A percentile compares a stretch with the other conserved stretches of the same genome.
Evolutionary conservation across 495 filamentous ascomycete species (phyloP).

Genomic region (Penicillium cinerascens): DNA sequence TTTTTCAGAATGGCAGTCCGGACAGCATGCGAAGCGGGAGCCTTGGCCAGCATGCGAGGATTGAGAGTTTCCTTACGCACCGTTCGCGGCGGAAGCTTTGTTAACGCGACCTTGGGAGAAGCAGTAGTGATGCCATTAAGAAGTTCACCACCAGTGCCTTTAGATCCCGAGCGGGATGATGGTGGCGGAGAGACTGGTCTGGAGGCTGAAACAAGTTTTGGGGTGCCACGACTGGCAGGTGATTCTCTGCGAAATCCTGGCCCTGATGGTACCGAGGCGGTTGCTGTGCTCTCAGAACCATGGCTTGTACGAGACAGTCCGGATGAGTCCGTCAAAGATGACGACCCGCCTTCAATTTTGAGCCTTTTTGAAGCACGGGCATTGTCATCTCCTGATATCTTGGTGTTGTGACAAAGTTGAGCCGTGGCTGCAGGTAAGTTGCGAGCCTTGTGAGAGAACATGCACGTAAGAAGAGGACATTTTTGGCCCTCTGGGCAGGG

Average conservation of each 20-base stretch:
- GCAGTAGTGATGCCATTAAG: slow-evolving; percentile 5
- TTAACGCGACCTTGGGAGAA: not conserved
- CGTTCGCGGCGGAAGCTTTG: slow-evolving; percentile 31
- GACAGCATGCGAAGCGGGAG: slow-evolving; percentile 66
- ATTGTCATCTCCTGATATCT: not conserved
- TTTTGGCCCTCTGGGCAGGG: slow-evolving; percentile 58
- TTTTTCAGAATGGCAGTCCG: slow-evolving; percentile 65
- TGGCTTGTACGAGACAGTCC: not conserved
- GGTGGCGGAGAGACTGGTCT: slow-evolving; percentile 45
- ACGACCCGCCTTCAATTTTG: not conserved
- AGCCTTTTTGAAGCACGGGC: slow-evolving; percentile 6
- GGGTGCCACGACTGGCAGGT: not conserved
- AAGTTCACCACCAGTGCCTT: slow-evolving; percentile 8
- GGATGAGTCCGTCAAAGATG: not conserved
- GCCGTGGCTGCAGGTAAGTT: not conserved
- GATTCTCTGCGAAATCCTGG: not conserved
- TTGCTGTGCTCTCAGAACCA: not conserved
- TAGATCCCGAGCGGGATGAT: slow-evolving; percentile 11
- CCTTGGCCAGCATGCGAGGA: slow-evolving; percentile 69
- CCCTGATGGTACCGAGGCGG: not conserved
- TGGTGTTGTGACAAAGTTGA: not conserved
- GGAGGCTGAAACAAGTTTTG: slow-evolving; percentile 19
- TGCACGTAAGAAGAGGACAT: slow-evolving; percentile 56
- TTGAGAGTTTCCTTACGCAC: slow-evolving; percentile 58
- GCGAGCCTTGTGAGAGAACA: slow-evolving; percentile 51